Base-by-base conservation (phyloP, 2,329 filamentous ascomycete species). In the Epichloe glyceriae region DNA sequence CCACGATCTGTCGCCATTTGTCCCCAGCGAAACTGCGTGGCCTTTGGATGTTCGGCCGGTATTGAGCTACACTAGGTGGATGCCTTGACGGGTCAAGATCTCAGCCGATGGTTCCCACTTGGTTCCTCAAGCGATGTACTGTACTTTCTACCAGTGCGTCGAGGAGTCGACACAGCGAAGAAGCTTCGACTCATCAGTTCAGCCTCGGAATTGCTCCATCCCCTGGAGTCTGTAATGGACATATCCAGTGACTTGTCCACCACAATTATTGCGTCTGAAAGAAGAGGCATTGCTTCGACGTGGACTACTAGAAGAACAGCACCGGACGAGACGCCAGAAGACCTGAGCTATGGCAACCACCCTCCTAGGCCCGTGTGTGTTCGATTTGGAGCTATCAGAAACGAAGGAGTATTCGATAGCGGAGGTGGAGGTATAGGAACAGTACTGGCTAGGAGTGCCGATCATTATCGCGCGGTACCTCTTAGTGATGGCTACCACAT, bases 1-100 rank as follows among this genome's bases (percentile, higher is more conserved):
- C 82, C 82, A 12, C 73, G 77, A n/a, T 82, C 78, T 39, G 74
- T 85, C 10, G 76, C 81, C 0, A 76, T 85, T 35, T 83, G 78
- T 56, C 81, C 81, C n/a, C 76, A 81, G 52, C 72, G 78, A 44
- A 73, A 74, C 47, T 83, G 79, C 56, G 76, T 83, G 35, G 81
- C 80, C 8, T 85, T 84, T 66, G 82, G 82, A 14, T 83, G 78
- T 55, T 73, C 74, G 12, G 70, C 73, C 7, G 78, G 80, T 1
- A 77, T 85, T 49, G 81, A 85, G 58, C 66, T 85, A 39, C 79
- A 83, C 59, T 85, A 78, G 61, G 64, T 72, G 48, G 70, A 74
- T 61, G 69, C 66, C 52, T 56, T 71, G 48, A 72, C 70, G 4
- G 64, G 68, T 12, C 70, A 74, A 53, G 72, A 75, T 53, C 58